Percentiles rank a stretch among this genome's conserved stretches.
Evolutionary conservation across 768 basidiomycete species (phyloP).

Genomic region (Cystobasidium ongulense): DNA sequence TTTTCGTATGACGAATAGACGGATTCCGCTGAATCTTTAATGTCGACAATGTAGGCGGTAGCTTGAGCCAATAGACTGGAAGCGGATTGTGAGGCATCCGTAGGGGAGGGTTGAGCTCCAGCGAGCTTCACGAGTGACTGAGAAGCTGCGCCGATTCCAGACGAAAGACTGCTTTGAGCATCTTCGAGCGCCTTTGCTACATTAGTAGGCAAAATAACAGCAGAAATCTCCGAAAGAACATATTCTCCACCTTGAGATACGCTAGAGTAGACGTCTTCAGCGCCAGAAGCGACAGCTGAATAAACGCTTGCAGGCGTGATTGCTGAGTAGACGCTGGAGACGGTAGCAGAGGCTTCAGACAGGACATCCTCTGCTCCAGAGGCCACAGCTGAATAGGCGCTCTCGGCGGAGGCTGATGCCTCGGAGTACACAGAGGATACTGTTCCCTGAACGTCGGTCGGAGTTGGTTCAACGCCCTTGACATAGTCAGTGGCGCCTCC

Average conservation of each 20-base stretch:
- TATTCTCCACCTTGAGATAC: neutral
- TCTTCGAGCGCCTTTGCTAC: conserved; percentile 24
- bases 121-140: conserved; percentile 15
- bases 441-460: conserved; percentile 2
- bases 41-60: conserved; percentile 13
- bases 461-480: conserved; percentile 10
- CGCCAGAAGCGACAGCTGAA: neutral
- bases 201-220: conserved; percentile 10
- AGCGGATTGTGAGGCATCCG: conserved; percentile 7
- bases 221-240: conserved; percentile 10
- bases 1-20: conserved; percentile 16
- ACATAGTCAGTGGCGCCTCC: conserved; percentile 2
- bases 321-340: neutral
- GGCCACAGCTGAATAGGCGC: neutral
- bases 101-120: conserved; percentile 27
- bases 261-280: neutral
- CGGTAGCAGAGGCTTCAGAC: neutral
- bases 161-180: neutral
- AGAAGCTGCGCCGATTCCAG: conserved; percentile 2
- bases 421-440: neutral
- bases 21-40: neutral
- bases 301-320: neutral
- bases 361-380: neutral
- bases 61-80: conserved; percentile 9
- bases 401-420: conserved; percentile 7